Evolutionary conservation across 192 early-diverging fungal genomes (phyloP).

Genomic region (Spinellus fusiger): DNA sequence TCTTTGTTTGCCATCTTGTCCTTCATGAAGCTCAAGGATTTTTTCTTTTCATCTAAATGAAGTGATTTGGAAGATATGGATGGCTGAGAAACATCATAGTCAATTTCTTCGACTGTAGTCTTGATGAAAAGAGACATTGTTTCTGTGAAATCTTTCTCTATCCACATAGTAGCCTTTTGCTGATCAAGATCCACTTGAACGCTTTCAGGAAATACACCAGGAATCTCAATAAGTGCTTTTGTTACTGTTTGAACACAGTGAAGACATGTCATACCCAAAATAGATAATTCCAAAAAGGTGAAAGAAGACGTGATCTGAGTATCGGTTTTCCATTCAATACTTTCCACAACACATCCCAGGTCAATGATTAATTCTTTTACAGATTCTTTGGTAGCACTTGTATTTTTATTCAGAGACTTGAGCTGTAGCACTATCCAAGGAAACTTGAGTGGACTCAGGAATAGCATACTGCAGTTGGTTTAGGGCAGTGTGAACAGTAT

Average conservation of each 20-base stretch:
- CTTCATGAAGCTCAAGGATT: neutral
- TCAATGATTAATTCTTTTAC: conserved; percentile 5
- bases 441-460: conserved; percentile 1
- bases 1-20: neutral
- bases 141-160: conserved; percentile 19
- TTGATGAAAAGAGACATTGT: conserved; percentile 33
- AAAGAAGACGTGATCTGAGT: neutral
- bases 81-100: conserved; percentile 54
- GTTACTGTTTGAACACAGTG: conserved; percentile 77
- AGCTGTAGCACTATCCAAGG: conserved; percentile 6
- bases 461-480: neutral
- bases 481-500: conserved; percentile 12
- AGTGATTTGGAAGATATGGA: no score
- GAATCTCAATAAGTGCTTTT: conserved; percentile 36
- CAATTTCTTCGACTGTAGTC: conserved; percentile 60
- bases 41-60: neutral
- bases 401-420: neutral
- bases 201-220: conserved; percentile 45
- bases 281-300: conserved; percentile 40
- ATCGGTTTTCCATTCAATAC: neutral
- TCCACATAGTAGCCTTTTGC: conserved; percentile 52
- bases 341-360: conserved; percentile 18
- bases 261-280: conserved; percentile 83
- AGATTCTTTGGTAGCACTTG: neutral
- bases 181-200: conserved; percentile 67